Percentiles rank a stretch among this genome's conserved stretches.
phyloP scores from a whole-genome alignment of 116 monocot genomes.

The Zostera marina region DNA sequence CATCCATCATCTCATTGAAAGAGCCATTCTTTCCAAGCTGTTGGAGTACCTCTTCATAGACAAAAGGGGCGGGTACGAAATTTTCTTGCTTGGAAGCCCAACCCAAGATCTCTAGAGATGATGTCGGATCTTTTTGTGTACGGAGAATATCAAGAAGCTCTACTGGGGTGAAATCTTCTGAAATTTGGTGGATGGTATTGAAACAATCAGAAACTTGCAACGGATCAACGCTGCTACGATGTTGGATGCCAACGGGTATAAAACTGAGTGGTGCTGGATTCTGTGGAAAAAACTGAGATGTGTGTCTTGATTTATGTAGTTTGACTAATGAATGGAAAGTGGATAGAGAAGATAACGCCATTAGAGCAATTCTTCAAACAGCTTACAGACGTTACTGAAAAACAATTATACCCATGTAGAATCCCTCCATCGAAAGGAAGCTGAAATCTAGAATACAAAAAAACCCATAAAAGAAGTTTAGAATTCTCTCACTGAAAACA shows the following conservation, averaged over 20 bases:
- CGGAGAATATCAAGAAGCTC: conserved; percentile 46
- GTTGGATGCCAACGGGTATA: not conserved
- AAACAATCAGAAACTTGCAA: conserved; percentile 2
- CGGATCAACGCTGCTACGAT: not conserved
- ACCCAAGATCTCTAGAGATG: conserved; percentile 31
- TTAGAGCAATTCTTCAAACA: conserved; percentile 34
- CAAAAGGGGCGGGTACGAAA: conserved; percentile 22
- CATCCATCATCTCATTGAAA: conserved; percentile 34
- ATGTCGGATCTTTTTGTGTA: conserved; percentile 38
- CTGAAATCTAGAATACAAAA: no score
- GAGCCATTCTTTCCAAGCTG: conserved; percentile 53
- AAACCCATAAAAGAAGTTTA: no score
- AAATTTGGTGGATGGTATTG: conserved; percentile 16
- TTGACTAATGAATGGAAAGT: conserved; percentile 6
- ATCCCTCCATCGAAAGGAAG: not conserved
- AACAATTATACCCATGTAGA: not conserved
- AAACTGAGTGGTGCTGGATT: conserved; percentile 5
- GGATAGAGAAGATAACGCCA: conserved; percentile 32
- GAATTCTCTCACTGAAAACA: no score
- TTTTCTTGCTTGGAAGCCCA: conserved; percentile 25
- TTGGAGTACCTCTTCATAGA: conserved; percentile 48
- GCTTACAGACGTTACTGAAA: not conserved
- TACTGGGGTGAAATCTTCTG: conserved; percentile 26
- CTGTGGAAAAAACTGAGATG: conserved; percentile 3
- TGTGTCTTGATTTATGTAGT: conserved; percentile 6